Base-by-base conservation (phyloP, 768 basidiomycete species). In the Psilocybe sp. region DNA sequence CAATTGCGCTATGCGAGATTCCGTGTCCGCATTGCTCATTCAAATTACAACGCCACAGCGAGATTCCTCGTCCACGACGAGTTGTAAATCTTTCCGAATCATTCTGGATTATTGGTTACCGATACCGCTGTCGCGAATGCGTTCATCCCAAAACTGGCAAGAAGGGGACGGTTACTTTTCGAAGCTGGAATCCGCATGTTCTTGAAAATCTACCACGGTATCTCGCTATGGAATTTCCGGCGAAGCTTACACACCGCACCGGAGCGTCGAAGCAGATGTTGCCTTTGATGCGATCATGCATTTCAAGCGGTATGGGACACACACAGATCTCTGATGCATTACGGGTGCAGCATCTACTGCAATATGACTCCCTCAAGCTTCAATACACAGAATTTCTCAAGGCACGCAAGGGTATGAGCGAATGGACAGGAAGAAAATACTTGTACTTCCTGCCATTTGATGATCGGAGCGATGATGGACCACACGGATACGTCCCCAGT, bases 211-310 rank as follows among this genome's bases (percentile, higher is more conserved):
- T 68, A 7, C 66, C 63, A 13, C 31, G 31, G 5, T 16, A 43
- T 0, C 46, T 69, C n/a, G 55, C 58, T 4, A 31, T 50, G 4
- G 58, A 63, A 15, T 67, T 67, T 42, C 63, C 63, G 4, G 66
- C 58, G 2, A 44, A 33, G 20, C 39, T 64, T 2, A 62, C 40
- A 3, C 55, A 60, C 52, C 54, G 59, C 0, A 64, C 57, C 47
- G 63, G 48, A 6, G 53, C 65, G 8, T 49, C 60, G 3, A 56
- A 47, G 9, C 20, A 32, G 11, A 4, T 60, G 0, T 56, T 64
- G 31, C 32, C 48, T 3, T 42, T 61, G 9, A 51, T 64, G 53
- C 38, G 42, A 2, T 55, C 51, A 0, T 62, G 54, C 5, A 59
- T 65, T 49, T 57, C 53, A 34, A 48, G 52, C 47, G 60, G 64